Percentiles rank a stretch among this genome's conserved stretches.
Conservation (phyloP, 176 grass and related monocot genomes). For the Dendrocalamus sinicus region DNA sequence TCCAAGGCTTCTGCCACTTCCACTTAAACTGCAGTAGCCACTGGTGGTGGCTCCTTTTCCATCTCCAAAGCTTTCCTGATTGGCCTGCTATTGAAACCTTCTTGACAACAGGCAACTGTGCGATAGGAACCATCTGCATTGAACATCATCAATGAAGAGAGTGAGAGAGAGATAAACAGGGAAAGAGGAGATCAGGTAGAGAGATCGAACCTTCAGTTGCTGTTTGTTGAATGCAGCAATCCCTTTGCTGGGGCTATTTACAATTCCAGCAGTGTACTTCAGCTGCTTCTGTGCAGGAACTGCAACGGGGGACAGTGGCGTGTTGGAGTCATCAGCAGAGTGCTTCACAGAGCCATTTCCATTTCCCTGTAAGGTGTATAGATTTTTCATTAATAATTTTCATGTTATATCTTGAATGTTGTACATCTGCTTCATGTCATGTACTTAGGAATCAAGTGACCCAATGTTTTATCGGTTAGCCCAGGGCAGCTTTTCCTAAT, state of each 20-base stretch:
- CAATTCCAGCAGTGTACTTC: slow-evolving; percentile 94
- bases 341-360: slow-evolving; percentile 76
- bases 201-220: slow-evolving; percentile 69
- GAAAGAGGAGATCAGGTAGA: not conserved
- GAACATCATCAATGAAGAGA: slow-evolving; percentile 16
- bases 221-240: slow-evolving; percentile 62
- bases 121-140: slow-evolving; percentile 86
- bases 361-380: slow-evolving; percentile 59
- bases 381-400: slow-evolving; percentile 10
- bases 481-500: not conserved
- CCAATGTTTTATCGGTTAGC: slow-evolving; percentile 3
- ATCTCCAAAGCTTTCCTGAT: slow-evolving; percentile 97
- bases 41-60: slow-evolving; percentile 98
- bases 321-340: slow-evolving; percentile 64
- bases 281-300: slow-evolving; percentile 97
- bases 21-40: slow-evolving; percentile 99
- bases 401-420: not conserved
- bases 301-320: slow-evolving; percentile 77
- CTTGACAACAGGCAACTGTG: slow-evolving; percentile 65
- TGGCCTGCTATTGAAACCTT: slow-evolving; percentile 71
- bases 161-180: not conserved
- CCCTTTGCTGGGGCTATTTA: slow-evolving; percentile 79
- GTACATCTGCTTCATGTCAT: not conserved
- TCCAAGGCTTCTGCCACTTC: slow-evolving; percentile 99
- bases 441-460: slow-evolving; percentile 1